These are phyloP conservation scores for Monotropa hypopitys DNA, from an alignment of 179 eudicot genomes.

Conservation along the genomic window DNA sequence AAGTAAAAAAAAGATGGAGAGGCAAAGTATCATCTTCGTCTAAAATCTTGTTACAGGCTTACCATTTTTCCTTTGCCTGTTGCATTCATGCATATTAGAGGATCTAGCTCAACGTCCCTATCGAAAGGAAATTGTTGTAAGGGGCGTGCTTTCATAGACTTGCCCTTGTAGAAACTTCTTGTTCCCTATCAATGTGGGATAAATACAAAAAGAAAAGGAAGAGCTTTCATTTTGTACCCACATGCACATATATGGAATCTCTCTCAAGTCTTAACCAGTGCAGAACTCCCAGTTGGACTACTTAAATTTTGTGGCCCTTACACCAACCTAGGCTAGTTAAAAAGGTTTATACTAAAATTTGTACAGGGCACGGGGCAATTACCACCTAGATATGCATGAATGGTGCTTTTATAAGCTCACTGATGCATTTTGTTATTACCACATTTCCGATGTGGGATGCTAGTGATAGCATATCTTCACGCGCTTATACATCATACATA, in stretches of 20 bases:
- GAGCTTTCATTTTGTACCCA: background rate
- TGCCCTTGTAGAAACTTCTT: background rate
- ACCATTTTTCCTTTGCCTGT: no score
- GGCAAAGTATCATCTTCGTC: no score
- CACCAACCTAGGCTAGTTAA: background rate
- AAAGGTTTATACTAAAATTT: background rate
- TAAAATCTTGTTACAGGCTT: no score
- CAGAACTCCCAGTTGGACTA: background rate
- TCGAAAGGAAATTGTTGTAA: no score
- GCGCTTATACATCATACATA: background rate
- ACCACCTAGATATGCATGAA: background rate
- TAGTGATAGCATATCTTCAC: background rate
- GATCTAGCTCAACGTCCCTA: no score
- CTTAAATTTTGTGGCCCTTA: background rate
- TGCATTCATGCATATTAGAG: no score
- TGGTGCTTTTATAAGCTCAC: background rate
- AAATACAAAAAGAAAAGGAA: background rate
- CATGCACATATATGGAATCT: background rate
- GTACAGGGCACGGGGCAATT: background rate
- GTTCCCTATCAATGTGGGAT: background rate
- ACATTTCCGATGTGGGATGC: background rate
- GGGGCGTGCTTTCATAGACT: no score
- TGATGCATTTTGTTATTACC: background rate
- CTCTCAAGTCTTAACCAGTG: background rate
- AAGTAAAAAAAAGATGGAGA: no score